Percentiles rank a stretch among this genome's conserved stretches.
Conservation (phyloP, 2,329 filamentous ascomycete genomes). For the Talaromyces sp. region DNA sequence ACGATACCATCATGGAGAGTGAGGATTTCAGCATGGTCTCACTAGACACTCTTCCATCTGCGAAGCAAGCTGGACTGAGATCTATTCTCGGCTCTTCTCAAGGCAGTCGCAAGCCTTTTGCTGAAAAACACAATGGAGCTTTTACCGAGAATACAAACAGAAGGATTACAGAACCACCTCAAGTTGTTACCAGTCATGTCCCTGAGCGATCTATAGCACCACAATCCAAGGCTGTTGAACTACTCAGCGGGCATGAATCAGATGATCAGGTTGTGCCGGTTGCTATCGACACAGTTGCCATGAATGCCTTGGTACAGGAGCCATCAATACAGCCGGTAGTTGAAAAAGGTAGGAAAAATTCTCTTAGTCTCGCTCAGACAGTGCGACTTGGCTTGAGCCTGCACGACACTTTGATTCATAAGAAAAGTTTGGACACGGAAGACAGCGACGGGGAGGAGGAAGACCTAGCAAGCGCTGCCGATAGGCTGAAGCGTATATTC, state of each 20-base stretch:
- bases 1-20: constrained; percentile 56
- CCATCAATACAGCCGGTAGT: constrained; percentile 19
- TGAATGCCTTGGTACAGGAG: constrained; percentile 16
- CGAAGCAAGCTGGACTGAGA: constrained; percentile 42
- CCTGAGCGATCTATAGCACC: background rate
- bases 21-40: constrained; percentile 59
- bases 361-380: constrained; percentile 32
- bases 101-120: constrained; percentile 27
- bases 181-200: background rate
- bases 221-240: background rate
- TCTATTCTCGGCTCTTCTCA: constrained; percentile 29
- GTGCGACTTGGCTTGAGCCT: constrained; percentile 39
- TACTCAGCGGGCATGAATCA: background rate
- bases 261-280: constrained; percentile 8
- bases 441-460: constrained; percentile 15
- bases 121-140: constrained; percentile 25
- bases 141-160: background rate
- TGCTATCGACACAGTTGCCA: background rate
- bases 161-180: background rate
- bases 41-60: constrained; percentile 51
- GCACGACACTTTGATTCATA: constrained; percentile 29
- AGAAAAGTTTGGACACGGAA: background rate
- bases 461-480: constrained; percentile 25
- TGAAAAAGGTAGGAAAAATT: constrained; percentile 21
- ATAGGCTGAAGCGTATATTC: constrained; percentile 36